Evolutionary conservation across 1,284 basidiomycete species (phyloP).

Genomic region (Cryptococcus floricola): DNA sequence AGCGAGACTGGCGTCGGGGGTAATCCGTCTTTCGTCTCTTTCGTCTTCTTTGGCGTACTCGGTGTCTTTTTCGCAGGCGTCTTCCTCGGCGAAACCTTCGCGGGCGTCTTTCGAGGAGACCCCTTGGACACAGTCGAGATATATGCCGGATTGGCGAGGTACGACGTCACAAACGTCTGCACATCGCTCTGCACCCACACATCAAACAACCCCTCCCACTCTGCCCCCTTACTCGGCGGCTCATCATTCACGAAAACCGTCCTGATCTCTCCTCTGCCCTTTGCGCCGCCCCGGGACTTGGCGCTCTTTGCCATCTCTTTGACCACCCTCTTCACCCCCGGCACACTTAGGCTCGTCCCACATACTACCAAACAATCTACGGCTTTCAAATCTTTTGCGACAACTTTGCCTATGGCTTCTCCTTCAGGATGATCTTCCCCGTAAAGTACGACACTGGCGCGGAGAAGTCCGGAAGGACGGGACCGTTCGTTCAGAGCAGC

Average conservation of each 20-base stretch:
- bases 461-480: slow-evolving; percentile 72
- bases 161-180: slow-evolving; percentile 62
- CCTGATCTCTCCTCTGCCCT: slow-evolving; percentile 53
- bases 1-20: slow-evolving; percentile 13
- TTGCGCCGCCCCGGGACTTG: slow-evolving; percentile 29
- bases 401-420: slow-evolving; percentile 76
- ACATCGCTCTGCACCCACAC: slow-evolving; percentile 86
- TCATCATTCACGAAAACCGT: slow-evolving; percentile 84
- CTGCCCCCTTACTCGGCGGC: slow-evolving; percentile 75
- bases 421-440: slow-evolving; percentile 85
- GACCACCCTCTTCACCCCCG: slow-evolving; percentile 88
- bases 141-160: slow-evolving; percentile 11
- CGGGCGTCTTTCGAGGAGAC: neutral
- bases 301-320: slow-evolving; percentile 84
- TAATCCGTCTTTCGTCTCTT: neutral
- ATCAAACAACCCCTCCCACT: slow-evolving; percentile 90
- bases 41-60: slow-evolving; percentile 1
- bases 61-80: neutral
- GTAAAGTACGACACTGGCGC: slow-evolving; percentile 85
- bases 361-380: slow-evolving; percentile 79
- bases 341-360: slow-evolving; percentile 83
- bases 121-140: neutral
- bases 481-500: slow-evolving; percentile 72
- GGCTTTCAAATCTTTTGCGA: slow-evolving; percentile 70
- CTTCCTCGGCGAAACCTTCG: neutral